phyloP scores from a whole-genome alignment of 495 filamentous ascomycete species.

The Hamigera avellanea region DNA sequence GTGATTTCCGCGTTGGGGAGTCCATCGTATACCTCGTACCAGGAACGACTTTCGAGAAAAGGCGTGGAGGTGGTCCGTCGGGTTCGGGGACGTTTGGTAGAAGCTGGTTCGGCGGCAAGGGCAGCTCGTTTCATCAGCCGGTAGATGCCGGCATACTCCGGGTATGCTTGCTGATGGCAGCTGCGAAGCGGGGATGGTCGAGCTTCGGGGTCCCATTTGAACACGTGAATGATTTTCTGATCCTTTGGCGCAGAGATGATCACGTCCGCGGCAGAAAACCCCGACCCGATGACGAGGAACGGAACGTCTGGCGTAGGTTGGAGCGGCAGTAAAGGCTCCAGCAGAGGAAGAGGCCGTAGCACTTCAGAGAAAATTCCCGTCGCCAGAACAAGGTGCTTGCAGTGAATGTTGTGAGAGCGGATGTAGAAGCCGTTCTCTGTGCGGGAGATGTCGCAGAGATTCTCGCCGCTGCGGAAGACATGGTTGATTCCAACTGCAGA shows the following conservation, averaged over 20 bases:
- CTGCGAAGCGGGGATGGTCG: constrained; percentile 47
- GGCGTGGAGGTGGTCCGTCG: constrained; percentile 29
- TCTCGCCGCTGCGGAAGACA: constrained; percentile 33
- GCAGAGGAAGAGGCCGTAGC: constrained; percentile 38
- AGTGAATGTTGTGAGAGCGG: constrained; percentile 39
- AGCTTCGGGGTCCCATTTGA: constrained; percentile 47
- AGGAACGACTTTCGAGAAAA: constrained; percentile 34
- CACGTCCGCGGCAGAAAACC: constrained; percentile 53
- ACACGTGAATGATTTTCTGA: constrained; percentile 50
- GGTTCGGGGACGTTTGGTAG: constrained; percentile 14
- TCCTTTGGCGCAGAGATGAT: constrained; percentile 42
- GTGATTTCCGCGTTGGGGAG: constrained; percentile 44
- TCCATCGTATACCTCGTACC: constrained; percentile 46
- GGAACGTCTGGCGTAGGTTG: constrained; percentile 17
- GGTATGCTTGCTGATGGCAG: constrained; percentile 55
- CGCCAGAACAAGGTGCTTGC: constrained; percentile 51
- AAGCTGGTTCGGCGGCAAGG: constrained; percentile 9
- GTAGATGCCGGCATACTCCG: constrained; percentile 55
- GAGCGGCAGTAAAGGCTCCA: constrained; percentile 27
- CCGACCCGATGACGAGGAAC: constrained; percentile 50
- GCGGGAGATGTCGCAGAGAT: constrained; percentile 31
- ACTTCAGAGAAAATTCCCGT: constrained; percentile 51
- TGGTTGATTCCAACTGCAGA: constrained; percentile 40
- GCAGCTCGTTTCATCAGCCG: constrained; percentile 49
- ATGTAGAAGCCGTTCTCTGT: constrained; percentile 40